These are phyloP conservation scores for Bipolaris bicolor DNA, from an alignment of 2,329 filamentous ascomycete genomes.

Conservation along the genomic window DNA sequence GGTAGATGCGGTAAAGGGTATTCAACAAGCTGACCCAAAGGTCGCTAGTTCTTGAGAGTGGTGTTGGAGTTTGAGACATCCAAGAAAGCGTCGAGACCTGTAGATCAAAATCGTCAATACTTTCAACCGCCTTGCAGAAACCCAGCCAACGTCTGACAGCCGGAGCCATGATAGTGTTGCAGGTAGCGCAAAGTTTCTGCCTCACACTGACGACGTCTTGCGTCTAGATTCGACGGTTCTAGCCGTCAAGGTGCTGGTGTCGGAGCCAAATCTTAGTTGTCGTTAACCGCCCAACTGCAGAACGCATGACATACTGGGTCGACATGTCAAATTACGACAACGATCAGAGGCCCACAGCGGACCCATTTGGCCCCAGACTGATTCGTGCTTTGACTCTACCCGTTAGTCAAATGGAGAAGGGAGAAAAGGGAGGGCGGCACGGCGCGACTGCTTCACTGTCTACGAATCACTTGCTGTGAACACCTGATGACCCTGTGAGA, in stretches of 20 bases:
- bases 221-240: conserved; percentile 1
- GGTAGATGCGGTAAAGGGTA: conserved; percentile 1
- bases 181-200: conserved; percentile 1
- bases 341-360: not conserved
- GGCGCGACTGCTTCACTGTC: conserved; percentile 30
- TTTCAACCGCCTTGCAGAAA: not conserved
- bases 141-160: not conserved
- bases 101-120: not conserved
- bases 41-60: not conserved
- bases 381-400: conserved; percentile 9
- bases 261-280: conserved; percentile 11
- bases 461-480: conserved; percentile 34
- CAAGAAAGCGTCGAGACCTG: not conserved
- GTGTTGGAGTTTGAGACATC: not conserved
- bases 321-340: conserved; percentile 10
- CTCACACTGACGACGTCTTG: not conserved
- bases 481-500: conserved; percentile 17
- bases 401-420: conserved; percentile 8
- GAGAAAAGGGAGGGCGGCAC: conserved; percentile 35
- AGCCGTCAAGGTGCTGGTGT: not conserved
- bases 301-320: conserved; percentile 14
- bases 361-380: conserved; percentile 7
- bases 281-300: conserved; percentile 23
- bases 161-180: not conserved
- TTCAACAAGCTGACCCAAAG: conserved; percentile 4